Evolutionary conservation across 441 rosid species (phyloP).

Genomic region (Gossypium trilobum): DNA sequence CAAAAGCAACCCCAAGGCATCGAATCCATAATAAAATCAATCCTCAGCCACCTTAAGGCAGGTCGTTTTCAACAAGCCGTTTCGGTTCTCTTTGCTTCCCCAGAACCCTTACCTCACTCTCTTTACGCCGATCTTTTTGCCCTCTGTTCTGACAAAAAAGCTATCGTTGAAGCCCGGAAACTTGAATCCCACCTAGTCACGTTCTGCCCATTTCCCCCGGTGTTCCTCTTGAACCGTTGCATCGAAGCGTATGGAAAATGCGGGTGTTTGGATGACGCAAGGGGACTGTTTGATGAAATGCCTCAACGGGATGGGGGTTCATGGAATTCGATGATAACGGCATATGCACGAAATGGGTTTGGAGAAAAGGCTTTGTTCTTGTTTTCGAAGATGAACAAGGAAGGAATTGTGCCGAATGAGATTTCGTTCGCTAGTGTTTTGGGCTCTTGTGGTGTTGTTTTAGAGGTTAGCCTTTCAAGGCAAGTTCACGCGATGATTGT

Average conservation of each 20-base stretch:
- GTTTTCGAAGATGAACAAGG: slow-evolving; percentile 44
- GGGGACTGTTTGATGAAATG: slow-evolving; percentile 68
- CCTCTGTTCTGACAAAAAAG: slow-evolving; percentile 38
- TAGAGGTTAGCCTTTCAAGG: slow-evolving; percentile 35
- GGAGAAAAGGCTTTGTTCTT: slow-evolving; percentile 31
- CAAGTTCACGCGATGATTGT: slow-evolving; percentile 57
- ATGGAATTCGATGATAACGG: slow-evolving; percentile 73
- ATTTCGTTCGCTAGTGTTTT: slow-evolving; percentile 49
- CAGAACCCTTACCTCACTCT: slow-evolving; percentile 35
- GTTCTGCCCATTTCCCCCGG: slow-evolving; percentile 41
- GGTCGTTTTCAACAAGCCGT: slow-evolving; percentile 47
- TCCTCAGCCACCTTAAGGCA: slow-evolving; percentile 32
- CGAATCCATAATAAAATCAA: slow-evolving; percentile 24
- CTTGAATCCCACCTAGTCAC: slow-evolving; percentile 53
- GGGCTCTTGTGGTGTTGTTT: slow-evolving; percentile 40
- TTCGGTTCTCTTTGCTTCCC: slow-evolving; percentile 44
- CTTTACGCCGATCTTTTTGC: slow-evolving; percentile 55
- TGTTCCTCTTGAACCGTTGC: slow-evolving; percentile 47
- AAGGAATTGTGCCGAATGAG: slow-evolving; percentile 45
- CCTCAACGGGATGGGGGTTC: slow-evolving; percentile 72
- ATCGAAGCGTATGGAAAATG: slow-evolving; percentile 53
- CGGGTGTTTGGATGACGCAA: slow-evolving; percentile 44
- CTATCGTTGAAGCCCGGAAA: slow-evolving; percentile 61
- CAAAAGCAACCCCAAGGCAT: slow-evolving; percentile 13
- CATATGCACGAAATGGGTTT: slow-evolving; percentile 33